phyloP scores from a whole-genome alignment of 73 alveolate species.

The Paramecium sexaurelia region DNA sequence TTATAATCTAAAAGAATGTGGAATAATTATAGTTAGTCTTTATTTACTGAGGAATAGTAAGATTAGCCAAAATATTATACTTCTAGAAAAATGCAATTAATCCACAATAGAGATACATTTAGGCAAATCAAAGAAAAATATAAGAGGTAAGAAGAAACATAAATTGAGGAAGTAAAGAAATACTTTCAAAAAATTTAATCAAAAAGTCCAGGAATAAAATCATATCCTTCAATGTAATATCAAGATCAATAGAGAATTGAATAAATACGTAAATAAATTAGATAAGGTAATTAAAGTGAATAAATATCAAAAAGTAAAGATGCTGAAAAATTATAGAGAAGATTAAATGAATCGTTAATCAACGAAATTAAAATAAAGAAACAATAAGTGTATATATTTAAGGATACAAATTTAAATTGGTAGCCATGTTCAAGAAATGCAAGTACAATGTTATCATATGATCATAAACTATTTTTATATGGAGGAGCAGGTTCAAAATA shows the following conservation, averaged over 20 bases:
- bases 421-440: conserved; percentile 38
- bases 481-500: conserved; percentile 18
- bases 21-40: conserved; percentile 11
- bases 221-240: conserved; percentile 19
- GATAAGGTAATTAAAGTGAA: background rate
- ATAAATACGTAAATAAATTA: background rate
- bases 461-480: conserved; percentile 14
- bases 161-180: background rate
- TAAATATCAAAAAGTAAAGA: background rate
- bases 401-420: conserved; percentile 16
- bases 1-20: background rate
- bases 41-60: background rate
- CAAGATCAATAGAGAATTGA: conserved; percentile 1
- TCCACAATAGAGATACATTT: conserved; percentile 26
- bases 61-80: background rate
- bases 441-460: conserved; percentile 1
- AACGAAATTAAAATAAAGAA: background rate
- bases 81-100: background rate
- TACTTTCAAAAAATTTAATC: background rate
- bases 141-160: background rate
- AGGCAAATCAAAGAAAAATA: background rate
- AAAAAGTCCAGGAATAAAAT: background rate
- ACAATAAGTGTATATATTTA: background rate
- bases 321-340: background rate
- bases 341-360: background rate